Evolutionary conservation across 352 stramenopile genomes (phyloP), one percentile per base, ranked within the genome.

Genomic region (Phytophthora vignae): DNA sequence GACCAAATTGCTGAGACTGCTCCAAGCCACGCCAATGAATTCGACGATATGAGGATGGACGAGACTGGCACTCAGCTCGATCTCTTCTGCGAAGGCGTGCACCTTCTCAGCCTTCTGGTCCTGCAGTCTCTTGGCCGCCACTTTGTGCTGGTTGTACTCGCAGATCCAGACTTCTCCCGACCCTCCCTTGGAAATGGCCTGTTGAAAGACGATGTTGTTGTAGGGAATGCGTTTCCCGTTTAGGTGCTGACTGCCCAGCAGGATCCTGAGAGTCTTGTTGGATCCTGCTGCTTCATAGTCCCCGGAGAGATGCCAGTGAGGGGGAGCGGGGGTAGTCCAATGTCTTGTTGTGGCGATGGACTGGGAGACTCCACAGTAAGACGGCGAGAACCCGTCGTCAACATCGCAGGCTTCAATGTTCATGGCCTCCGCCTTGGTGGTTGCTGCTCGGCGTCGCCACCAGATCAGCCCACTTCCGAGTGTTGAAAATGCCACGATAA

Each of bases 91-190:
- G 46, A 84, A 84, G 3, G 62, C 63, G 42, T 79, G 73, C 1
- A 82, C 61, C 8, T 82, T 57, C 78, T 88, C 57, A 79, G 80
- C 33, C 55, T 70, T 44, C 4, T 69, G 62, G 25, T 78, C 72
- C 10, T 76, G 54, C 36, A 87, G 64, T 14, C 80, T 67, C 73
- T 90, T 88, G 14, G 83, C 72, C 0, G 82, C 82, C 3, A 90
- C 60, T 27, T 78, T 61, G 36, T 79, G 67, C 4, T 56, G 67
- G 52, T 84, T 73, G 67, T 85, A 85, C 27, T 79, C 56, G 22
- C 79, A 82, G 8, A 88, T 48, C 76, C 80, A 90, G 4, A 90
- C 76, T 74, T 88, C 82, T 44, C 76, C 73, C 25, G 70, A 81
- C 9, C 65, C 69, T 29, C 76, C 73, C 53, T 76, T 81, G 1